These are phyloP conservation scores for Clavariopsis aquatica DNA, from an alignment of 495 filamentous ascomycete genomes.

Conservation along the genomic window DNA sequence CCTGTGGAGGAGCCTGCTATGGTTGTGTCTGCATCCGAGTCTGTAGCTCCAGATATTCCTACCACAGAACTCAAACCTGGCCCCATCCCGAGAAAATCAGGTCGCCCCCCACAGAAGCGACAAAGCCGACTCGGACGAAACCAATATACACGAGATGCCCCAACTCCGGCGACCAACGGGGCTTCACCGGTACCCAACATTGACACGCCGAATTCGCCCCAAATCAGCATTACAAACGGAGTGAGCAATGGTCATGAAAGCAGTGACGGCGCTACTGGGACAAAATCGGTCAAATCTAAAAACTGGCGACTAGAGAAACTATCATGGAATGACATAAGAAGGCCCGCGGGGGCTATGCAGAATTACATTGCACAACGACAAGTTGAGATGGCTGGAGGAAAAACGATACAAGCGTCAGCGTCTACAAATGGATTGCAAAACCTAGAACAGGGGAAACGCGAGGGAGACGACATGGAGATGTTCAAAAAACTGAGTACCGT, in stretches of 20 bases:
- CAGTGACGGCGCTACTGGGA: slow-evolving; percentile 36
- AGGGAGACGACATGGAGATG: slow-evolving; percentile 26
- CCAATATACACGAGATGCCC: slow-evolving; percentile 79
- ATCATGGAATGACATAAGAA: slow-evolving; percentile 89
- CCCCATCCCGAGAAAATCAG: slow-evolving; percentile 63
- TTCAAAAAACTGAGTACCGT: slow-evolving; percentile 41
- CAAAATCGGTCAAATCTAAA: slow-evolving; percentile 44
- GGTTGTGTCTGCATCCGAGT: slow-evolving; percentile 28
- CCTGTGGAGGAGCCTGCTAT: slow-evolving; percentile 33
- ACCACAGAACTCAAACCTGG: slow-evolving; percentile 28
- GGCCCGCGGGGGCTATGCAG: slow-evolving; percentile 76
- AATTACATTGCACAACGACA: slow-evolving; percentile 91
- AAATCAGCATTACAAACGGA: slow-evolving; percentile 29
- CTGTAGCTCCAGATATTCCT: slow-evolving; percentile 24
- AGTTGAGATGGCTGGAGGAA: slow-evolving; percentile 75
- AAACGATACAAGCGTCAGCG: slow-evolving; percentile 27
- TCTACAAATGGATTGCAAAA: slow-evolving; percentile 41
- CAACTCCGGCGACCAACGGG: slow-evolving; percentile 44
- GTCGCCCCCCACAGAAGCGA: slow-evolving; percentile 63
- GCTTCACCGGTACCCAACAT: slow-evolving; percentile 53
- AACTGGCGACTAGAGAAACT: slow-evolving; percentile 63
- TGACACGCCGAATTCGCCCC: slow-evolving; percentile 42
- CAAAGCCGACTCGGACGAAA: slow-evolving; percentile 75
- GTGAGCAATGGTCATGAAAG: slow-evolving; percentile 38
- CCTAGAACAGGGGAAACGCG: slow-evolving; percentile 10